phyloP scores from a whole-genome alignment of 2,329 filamentous ascomycete genomes.

The Elsinoe arachidis region DNA sequence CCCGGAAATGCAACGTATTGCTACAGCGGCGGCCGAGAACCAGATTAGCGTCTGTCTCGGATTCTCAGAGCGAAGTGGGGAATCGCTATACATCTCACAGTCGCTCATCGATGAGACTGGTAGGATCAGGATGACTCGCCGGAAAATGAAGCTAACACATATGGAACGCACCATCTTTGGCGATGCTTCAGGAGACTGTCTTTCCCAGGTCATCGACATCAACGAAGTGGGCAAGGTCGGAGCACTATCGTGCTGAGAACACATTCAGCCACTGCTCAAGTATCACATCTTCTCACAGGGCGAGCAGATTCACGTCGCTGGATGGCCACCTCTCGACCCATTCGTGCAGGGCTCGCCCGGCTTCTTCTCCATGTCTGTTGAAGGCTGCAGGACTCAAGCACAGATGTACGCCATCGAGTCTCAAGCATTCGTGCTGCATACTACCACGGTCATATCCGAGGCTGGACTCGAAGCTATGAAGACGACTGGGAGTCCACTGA shows the following conservation, averaged over 20 bases:
- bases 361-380: constrained; percentile 31
- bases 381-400: constrained; percentile 38
- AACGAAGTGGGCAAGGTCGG: constrained; percentile 32
- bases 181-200: constrained; percentile 28
- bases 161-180: constrained; percentile 38
- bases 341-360: constrained; percentile 23
- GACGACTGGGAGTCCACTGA: constrained; percentile 34
- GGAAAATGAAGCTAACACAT: constrained; percentile 38
- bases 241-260: constrained; percentile 34
- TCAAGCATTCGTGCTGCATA: constrained; percentile 46
- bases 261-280: constrained; percentile 35
- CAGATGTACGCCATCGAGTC: constrained; percentile 51
- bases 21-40: constrained; percentile 26
- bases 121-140: constrained; percentile 28
- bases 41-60: constrained; percentile 32
- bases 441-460: constrained; percentile 40
- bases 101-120: constrained; percentile 30
- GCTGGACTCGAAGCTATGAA: constrained; percentile 37
- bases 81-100: constrained; percentile 35
- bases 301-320: constrained; percentile 34
- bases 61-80: constrained; percentile 32
- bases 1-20: constrained; percentile 36
- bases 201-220: constrained; percentile 18
- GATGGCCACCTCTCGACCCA: constrained; percentile 33
- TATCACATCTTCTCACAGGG: constrained; percentile 32